Evolutionary conservation across 169 alveolate species (phyloP), one percentile per base, ranked within the genome.

Genomic region (Neospora caninum): DNA sequence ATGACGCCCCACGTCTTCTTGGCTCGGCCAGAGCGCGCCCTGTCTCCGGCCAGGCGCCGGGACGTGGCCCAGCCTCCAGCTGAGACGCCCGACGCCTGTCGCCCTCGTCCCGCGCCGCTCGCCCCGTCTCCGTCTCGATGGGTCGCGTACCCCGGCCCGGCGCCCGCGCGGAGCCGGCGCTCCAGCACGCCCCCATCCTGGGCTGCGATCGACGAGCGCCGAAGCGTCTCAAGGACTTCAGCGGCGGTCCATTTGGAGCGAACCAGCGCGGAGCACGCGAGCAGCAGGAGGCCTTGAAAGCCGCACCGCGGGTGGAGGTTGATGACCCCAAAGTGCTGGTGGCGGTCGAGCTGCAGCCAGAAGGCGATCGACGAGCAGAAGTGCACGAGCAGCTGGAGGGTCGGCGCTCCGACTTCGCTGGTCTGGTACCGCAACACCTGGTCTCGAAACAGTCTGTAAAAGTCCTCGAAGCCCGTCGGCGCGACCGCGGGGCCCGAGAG

Each of bases 301-400:
- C 94, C 94, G 54, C 91, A 70, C 43, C 82, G 41, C 22, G 94
- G 91, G 91, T 91, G 80, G 45, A 91, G 0, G 67, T 91, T 91
- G 45, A 91, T 69, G 13, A 80, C 83, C 29, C 83, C 94, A 2
- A 91, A 38, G 91, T 91, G 82, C 83, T 45, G 88, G 91, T 78
- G 80, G 36, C 89, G 58, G 80, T 91, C 94, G 38, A 80, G 91
- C 83, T 78, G 94, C 39, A 73, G 80, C 94, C 94, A 91, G 41
- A 49, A 91, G 69, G 82, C 54, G n/a, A 91, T 38, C 27, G 91
- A 91, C 42, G 91, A 73, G 89, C 94, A 91, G 42, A 78, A 91
- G 42, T 80, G 89, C 53, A 80, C 83, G 22, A 91, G 89, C 91
- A 78, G 83, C 83, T 73, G 88, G 89, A 91, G 64, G 41, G 91